Percentiles rank a stretch among this genome's conserved stretches.
Evolutionary conservation across 768 basidiomycete genomes (phyloP).

Genomic region (Calvatia gigantea): DNA sequence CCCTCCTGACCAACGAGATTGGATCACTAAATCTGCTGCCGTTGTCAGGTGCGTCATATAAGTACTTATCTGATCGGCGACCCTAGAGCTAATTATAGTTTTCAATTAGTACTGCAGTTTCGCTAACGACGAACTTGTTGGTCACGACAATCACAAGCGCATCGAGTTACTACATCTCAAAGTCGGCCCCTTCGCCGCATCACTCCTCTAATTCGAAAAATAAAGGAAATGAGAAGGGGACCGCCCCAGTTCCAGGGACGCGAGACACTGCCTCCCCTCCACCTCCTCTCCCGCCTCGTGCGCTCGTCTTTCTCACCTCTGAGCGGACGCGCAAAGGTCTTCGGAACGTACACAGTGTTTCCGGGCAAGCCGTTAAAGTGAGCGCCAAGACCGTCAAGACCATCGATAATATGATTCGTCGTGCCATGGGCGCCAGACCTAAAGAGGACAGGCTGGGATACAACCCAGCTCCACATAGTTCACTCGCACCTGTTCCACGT

Average conservation of each 20-base stretch:
- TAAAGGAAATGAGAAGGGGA: background rate
- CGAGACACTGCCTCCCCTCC: conserved; percentile 17
- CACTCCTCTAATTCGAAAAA: conserved; percentile 18
- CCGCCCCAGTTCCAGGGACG: conserved; percentile 15
- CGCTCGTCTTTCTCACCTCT: conserved; percentile 58
- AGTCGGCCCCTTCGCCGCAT: conserved; percentile 51
- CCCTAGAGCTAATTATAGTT: conserved; percentile 6
- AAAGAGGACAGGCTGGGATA: conserved; percentile 25
- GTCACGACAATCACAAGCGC: conserved; percentile 59
- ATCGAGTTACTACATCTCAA: conserved; percentile 56
- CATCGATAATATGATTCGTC: conserved; percentile 59
- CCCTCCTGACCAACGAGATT: conserved; percentile 66
- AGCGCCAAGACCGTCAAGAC: conserved; percentile 57
- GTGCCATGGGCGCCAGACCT: conserved; percentile 46
- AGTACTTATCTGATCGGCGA: background rate
- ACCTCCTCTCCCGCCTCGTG: conserved; percentile 34
- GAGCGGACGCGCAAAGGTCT: conserved; percentile 57
- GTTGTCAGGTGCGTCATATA: conserved; percentile 50
- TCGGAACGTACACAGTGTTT: conserved; percentile 57
- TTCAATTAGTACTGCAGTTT: conserved; percentile 60
- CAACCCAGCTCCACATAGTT: conserved; percentile 9
- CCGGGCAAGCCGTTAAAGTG: conserved; percentile 63
- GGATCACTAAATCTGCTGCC: conserved; percentile 60
- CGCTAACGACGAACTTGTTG: conserved; percentile 60
- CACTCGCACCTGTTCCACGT: conserved; percentile 12